Evolutionary conservation across 257 asterid genomes (phyloP), one percentile per base, ranked within the genome.

Genomic region (Petrea volubilis): DNA sequence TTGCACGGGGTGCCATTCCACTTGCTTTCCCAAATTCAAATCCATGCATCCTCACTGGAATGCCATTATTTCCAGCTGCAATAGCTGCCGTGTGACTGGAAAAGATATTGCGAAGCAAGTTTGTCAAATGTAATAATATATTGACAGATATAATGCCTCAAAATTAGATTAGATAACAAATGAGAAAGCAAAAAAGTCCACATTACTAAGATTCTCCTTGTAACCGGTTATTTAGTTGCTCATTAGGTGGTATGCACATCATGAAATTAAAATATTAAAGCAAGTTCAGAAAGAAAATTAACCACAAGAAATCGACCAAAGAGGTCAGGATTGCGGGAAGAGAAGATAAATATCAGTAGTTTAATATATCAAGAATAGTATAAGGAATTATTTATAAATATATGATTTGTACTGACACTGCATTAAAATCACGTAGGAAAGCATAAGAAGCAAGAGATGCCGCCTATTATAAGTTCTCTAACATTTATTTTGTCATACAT

Each of bases 1-100:
- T 90, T 27, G 99, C 99, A 62, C 99, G 98, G 33, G 99, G 99
- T 69, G 99, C 99, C 99, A 95, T 95, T 73, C 99, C 99, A 85
- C 99, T 95, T 49, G 99, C 99, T 85, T 83, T 78, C 78, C 99
- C 99, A 40, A 92, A 92, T 85, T 92, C 99, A 78, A 73, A 90
- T 72, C 99, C 99, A 70, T 89, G 86, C 96, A 95, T 79, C 70
- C 94, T 86, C 63, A 95, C 99, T 21, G 96, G 93, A 78, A 95
- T 83, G 67, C 99, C 99, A 74, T 95, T 95, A 78, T 95, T 92
- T 72, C 99, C 99, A 72, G 98, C 99, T 28, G 99, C 99, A 58
- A 90, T 95, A 56, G 99, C 86, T 24, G 99, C 98, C 21, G 97
- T 95, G 60, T 95, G 99, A 70, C 99, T 95, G 90, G 75, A 68